A percentile compares a stretch with the other conserved stretches of the same genome.
Evolutionary conservation across 345 rosid genomes (phyloP).

Genomic region (Arabidopsis suecica): DNA sequence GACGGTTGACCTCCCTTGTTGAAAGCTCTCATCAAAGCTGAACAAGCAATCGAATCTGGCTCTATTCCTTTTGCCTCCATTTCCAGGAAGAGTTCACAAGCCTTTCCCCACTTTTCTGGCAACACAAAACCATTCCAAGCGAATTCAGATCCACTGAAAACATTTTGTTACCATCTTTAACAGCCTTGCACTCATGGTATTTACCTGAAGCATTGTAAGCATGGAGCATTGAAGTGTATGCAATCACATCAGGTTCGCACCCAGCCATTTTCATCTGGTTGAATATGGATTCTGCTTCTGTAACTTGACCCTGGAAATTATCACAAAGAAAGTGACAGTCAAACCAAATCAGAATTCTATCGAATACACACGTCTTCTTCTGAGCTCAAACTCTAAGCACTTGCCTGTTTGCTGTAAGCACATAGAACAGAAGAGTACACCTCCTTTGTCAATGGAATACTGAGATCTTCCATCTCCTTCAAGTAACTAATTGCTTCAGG

Average conservation of each 20-base stretch:
- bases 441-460: conserved; percentile 74
- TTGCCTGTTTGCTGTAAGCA: conserved; percentile 83
- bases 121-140: conserved; percentile 34
- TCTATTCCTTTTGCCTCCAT: conserved; percentile 68
- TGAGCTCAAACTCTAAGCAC: conserved; percentile 37
- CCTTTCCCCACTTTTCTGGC: conserved; percentile 73
- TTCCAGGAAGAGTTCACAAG: conserved; percentile 70
- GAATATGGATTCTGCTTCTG: conserved; percentile 84
- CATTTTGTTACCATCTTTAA: conserved; percentile 24
- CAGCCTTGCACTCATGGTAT: conserved; percentile 7
- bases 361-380: conserved; percentile 20
- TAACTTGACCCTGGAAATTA: conserved; percentile 61
- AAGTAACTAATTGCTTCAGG: conserved; percentile 73
- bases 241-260: conserved; percentile 73
- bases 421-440: conserved; percentile 75
- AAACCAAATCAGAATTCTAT: conserved; percentile 4
- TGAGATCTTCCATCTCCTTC: conserved; percentile 63
- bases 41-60: conserved; percentile 76
- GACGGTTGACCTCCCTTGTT: conserved; percentile 76
- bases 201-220: conserved; percentile 73
- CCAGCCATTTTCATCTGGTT: conserved; percentile 71
- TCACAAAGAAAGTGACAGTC: not conserved
- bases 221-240: conserved; percentile 83
- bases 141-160: conserved; percentile 31
- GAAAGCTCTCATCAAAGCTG: conserved; percentile 89